Evolutionary conservation across 331 rosid species (phyloP), one percentile per base, ranked within the genome.

Genomic region (Pyracantha coccinea): DNA sequence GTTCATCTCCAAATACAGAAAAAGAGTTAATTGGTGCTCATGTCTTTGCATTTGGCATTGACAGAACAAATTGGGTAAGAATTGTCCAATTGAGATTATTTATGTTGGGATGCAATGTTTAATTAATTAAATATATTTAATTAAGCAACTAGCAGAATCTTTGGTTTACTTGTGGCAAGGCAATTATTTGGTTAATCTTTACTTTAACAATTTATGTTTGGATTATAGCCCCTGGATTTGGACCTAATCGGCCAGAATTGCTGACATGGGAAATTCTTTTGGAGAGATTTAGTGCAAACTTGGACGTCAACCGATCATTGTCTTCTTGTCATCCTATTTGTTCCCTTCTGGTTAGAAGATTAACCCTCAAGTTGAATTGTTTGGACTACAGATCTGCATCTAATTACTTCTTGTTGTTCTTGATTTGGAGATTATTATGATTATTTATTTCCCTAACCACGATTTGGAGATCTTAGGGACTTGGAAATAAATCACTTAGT

Each of bases 221-320:
- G 41, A 54, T 15, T 10, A 6, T 11, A 32, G 63, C n/a, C 33
- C 35, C 4, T 24, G 4, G 16, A 60, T 60, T 60, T 60, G 33
- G 66, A 60, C 74, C 67, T 28, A 66, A 72, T 31, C 59, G 15
- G 68, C 54, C 74, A 72, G 54, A 72, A 55, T 45, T 44, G 69
- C 57, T 25, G 60, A 72, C 66, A 59, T 52, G 25, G 27, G 59
- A 16, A 41, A 21, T 28, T 74, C 66, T 75, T 75, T 9, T 66
- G 66, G 67, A 25, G 25, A 38, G 66, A 35, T 55, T 75, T 32
- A 55, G 66, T 14, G 66, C 33, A 71, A 70, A 23, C 66, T 71
- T 71, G 33, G 66, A 54, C 21, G 20, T 59, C 32, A 71, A 38
- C 57, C 75, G n/a, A 71, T 71, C 53, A 20, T 71, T 31, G 25